A percentile compares a stretch with the other conserved stretches of the same genome.
Evolutionary conservation across 1,139 yeast species (phyloP).

Genomic region (Kodamaea arcana): DNA sequence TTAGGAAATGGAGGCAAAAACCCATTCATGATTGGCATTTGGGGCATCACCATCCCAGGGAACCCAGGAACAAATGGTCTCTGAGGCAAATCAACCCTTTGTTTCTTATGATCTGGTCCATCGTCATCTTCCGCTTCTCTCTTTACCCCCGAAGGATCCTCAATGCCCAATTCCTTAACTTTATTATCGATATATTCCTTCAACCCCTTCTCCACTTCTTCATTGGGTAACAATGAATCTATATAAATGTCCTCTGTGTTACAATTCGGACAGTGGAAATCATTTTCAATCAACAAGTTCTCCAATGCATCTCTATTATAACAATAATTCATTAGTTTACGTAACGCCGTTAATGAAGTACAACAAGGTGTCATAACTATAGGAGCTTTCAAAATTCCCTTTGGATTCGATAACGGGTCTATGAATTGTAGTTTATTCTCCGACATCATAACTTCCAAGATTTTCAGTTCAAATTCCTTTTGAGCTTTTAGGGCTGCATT

Average conservation of each 20-base stretch:
- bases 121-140: slow-evolving; percentile 20
- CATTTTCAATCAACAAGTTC: slow-evolving; percentile 69
- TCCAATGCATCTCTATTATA: slow-evolving; percentile 52
- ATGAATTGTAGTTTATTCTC: slow-evolving; percentile 43
- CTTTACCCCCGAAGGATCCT: slow-evolving; percentile 29
- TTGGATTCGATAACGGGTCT: slow-evolving; percentile 55
- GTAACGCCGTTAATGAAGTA: slow-evolving; percentile 49
- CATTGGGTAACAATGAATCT: slow-evolving; percentile 64
- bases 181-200: slow-evolving; percentile 48
- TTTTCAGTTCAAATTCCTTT: slow-evolving; percentile 36
- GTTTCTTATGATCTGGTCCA: slow-evolving; percentile 29
- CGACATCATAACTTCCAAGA: slow-evolving; percentile 31
- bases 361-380: slow-evolving; percentile 86
- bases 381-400: slow-evolving; percentile 63
- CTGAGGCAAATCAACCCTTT: slow-evolving; percentile 20
- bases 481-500: slow-evolving; percentile 48
- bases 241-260: slow-evolving; percentile 66
- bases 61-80: slow-evolving; percentile 18
- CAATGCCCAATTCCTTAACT: slow-evolving; percentile 35
- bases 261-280: slow-evolving; percentile 90
- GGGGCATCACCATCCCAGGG: slow-evolving; percentile 11
- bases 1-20: slow-evolving; percentile 2
- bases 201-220: slow-evolving; percentile 53
- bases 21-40: slow-evolving; percentile 11
- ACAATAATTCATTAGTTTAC: slow-evolving; percentile 40